Base-by-base conservation (phyloP, 345 rosid genomes). In the Rhizophora mangle region DNA sequence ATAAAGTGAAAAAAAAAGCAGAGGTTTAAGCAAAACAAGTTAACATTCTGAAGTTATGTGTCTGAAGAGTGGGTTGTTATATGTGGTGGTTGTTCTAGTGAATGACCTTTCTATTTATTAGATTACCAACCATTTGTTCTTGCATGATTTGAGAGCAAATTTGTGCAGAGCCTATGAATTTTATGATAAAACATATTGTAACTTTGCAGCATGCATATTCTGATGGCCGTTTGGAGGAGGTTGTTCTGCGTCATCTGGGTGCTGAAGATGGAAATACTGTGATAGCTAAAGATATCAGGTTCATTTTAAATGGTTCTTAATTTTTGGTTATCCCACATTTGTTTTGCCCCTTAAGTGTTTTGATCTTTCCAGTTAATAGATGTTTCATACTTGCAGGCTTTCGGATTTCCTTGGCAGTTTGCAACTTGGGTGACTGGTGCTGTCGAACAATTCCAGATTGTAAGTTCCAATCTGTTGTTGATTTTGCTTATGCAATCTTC, bases 181-280 rank as follows among this genome's bases (percentile, higher is more conserved):
- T 18, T 49, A 16, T 65, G 74, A 62, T 67, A 46, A 21, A 72
- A 65, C 30, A 27, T 64, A 18, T 56, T 70, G 60, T 9, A 59
- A 67, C 27, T 49, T 74, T 86, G 80, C 72, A 88, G 97, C 97
- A 92, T 77, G 88, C 85, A 5, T 88, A 80, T 79, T 81, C 81
- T 73, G 96, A 89, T 74, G 96, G 94, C 60, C 87, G 81, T 39
- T 74, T 88, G 77, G 97, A 86, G 84, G 94, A 92, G 70, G 88
- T 82, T 52, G 87, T 68, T 72, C 74, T 89, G 65, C 86, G 92
- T 30, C 89, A 89, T 83, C 87, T 89, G 73, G 85, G 85, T 37
- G 84, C 85, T 76, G 92, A 88, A 76, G 88, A 88, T 72, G 91
- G 87, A 60, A 77, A 83, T 22, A 79, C 82, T 39, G 71, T 88